Conservation (phyloP, 108 stramenopile genomes). For the Cylindrotheca fusiformis region DNA sequence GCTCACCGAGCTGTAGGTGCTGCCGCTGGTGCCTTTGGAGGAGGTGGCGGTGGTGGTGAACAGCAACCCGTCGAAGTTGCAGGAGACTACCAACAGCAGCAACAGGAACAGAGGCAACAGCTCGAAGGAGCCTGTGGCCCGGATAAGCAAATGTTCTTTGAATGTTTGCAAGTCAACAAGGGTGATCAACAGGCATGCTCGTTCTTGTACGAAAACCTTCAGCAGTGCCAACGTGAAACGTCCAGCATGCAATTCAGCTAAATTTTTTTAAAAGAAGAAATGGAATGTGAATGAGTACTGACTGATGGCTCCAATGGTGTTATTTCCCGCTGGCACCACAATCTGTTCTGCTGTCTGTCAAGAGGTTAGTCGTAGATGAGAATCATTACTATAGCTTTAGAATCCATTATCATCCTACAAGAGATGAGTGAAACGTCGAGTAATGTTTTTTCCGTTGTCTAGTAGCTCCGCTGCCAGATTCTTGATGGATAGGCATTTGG, state of each 20-base stretch:
- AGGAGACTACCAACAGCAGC: slow-evolving; percentile 21
- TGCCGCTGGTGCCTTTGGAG: slow-evolving; percentile 69
- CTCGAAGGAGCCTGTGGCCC: slow-evolving; percentile 68
- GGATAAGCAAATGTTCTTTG: slow-evolving; percentile 92
- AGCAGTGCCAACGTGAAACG: slow-evolving; percentile 67
- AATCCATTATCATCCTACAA: no score
- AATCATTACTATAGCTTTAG: no score
- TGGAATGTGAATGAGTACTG: neutral
- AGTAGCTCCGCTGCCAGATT: no score
- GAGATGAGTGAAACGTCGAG: no score
- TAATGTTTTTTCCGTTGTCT: no score
- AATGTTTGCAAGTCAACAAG: slow-evolving; percentile 87
- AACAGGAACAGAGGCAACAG: slow-evolving; percentile 29
- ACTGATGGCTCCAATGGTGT: no score
- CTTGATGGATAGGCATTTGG: no score
- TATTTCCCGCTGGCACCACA: no score
- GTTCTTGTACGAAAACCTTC: slow-evolving; percentile 89
- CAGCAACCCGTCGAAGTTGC: slow-evolving; percentile 24
- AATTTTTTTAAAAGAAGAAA: neutral
- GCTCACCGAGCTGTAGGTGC: slow-evolving; percentile 94
- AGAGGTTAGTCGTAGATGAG: no score
- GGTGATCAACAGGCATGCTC: slow-evolving; percentile 89
- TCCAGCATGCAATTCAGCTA: slow-evolving; percentile 6
- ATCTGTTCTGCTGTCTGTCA: no score
- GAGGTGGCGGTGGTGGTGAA: slow-evolving; percentile 35